phyloP scores from a whole-genome alignment of 2,329 filamentous ascomycete species.

The Verticillium albo-atrum region DNA sequence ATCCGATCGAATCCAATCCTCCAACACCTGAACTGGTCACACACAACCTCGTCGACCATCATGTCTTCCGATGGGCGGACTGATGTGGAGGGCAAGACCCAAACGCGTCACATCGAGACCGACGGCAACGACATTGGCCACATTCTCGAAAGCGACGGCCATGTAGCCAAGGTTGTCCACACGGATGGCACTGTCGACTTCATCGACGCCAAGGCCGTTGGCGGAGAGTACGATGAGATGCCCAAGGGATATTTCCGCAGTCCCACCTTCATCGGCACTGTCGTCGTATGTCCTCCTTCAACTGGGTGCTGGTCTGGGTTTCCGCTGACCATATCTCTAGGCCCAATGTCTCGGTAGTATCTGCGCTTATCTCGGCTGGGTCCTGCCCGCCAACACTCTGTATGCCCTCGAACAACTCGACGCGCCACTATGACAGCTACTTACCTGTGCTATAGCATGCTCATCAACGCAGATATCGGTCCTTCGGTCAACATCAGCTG shows the following conservation, averaged over 20 bases:
- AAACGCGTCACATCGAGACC: constrained; percentile 20
- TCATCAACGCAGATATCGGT: constrained; percentile 27
- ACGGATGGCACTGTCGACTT: constrained; percentile 37
- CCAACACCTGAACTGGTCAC: background rate
- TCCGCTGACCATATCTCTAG: constrained; percentile 6
- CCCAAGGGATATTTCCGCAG: constrained; percentile 35
- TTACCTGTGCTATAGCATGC: constrained; percentile 11
- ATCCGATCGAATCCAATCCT: background rate
- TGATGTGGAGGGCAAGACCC: background rate
- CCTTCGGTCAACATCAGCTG: constrained; percentile 24
- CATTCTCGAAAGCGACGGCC: constrained; percentile 9
- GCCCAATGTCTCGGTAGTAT: constrained; percentile 27
- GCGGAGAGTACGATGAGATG: constrained; percentile 33
- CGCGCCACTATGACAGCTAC: background rate
- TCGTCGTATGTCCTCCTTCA: constrained; percentile 19
- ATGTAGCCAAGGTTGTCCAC: constrained; percentile 25
- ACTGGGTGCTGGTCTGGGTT: background rate
- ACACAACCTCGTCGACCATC: background rate
- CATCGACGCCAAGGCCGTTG: constrained; percentile 35
- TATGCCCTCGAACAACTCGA: constrained; percentile 3
- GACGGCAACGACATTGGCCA: constrained; percentile 18
- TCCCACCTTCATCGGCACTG: constrained; percentile 33
- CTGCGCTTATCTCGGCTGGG: constrained; percentile 28
- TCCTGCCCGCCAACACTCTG: constrained; percentile 29
- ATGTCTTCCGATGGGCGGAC: background rate